phyloP scores from a whole-genome alignment of 345 rosid species.

The Cardamine chenopodiifolia region DNA sequence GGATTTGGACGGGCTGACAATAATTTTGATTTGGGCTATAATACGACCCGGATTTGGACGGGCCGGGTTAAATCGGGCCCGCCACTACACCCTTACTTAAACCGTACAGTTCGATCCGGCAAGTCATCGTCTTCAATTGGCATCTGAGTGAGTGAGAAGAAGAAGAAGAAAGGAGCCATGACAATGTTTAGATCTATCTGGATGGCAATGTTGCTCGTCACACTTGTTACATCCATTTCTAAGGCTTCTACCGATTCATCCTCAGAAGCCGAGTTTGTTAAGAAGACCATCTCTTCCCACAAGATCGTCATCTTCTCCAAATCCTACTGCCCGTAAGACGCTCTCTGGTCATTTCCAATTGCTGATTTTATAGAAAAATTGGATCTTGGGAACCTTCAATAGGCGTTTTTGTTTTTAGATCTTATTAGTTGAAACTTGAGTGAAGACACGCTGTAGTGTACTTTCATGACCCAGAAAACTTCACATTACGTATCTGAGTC shows the following conservation, averaged over 20 bases:
- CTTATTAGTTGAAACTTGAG: constrained; percentile 5
- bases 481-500: not conserved
- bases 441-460: not conserved
- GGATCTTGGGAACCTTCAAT: constrained; percentile 11
- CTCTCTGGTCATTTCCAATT: not conserved
- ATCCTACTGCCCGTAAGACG: constrained; percentile 86
- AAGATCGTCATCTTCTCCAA: constrained; percentile 96
- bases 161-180: constrained; percentile 27
- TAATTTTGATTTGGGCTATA: not conserved
- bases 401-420: constrained; percentile 9
- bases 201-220: constrained; percentile 19
- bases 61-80: not conserved
- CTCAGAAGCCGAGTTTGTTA: constrained; percentile 59
- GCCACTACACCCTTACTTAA: not conserved
- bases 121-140: constrained; percentile 1
- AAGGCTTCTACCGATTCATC: constrained; percentile 40
- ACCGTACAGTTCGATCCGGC: constrained; percentile 1
- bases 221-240: constrained; percentile 33
- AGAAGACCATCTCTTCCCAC: constrained; percentile 77
- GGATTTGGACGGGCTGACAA: not conserved
- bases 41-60: not conserved
- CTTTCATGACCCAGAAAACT: not conserved
- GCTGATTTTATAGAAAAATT: constrained; percentile 7
- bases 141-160: constrained; percentile 11
- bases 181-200: constrained; percentile 34